Evolutionary conservation across 176 grass and related monocot genomes (phyloP), one percentile per base, ranked within the genome.

Genomic region (Saccharum officinarum): DNA sequence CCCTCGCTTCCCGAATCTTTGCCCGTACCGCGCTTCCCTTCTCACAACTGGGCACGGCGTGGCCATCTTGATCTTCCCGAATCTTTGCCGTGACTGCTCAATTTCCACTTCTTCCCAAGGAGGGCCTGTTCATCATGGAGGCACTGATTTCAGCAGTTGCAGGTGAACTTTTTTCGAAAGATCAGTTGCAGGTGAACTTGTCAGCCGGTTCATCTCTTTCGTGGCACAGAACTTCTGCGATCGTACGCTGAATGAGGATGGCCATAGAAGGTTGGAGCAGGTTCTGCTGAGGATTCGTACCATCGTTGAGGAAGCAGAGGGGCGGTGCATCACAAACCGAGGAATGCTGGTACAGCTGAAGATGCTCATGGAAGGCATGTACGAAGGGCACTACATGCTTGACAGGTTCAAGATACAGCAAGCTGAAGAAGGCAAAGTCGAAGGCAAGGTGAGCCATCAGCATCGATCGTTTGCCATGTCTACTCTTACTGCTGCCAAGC

Each of bases 141-240:
- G 55, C 39, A 22, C 41, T 62, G 22, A 82, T 86, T 50, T 82
- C 78, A 45, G 78, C 66, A 45, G 72, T 66, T 3, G 17, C 14
- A 3, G 15, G 73, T 26, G 78, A 90, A 42, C 79, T 90, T 3
- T n/a, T n/a, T n/a, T n/a, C n/a, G n/a, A n/a, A n/a, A n/a, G n/a
- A n/a, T n/a, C 66, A 45, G 72, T 66, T 3, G 17, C 14, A 3
- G 15, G 73, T 26, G 78, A 90, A 42, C 79, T 90, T 3, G 26
- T 73, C 23, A 82, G 88, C 72, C 73, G 67, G 0, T 79, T 90
- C 73, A 59, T 90, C 67, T 86, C 79, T 33, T 86, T 82, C n/a
- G 3, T 90, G 15, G 52, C 5, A n/a, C 22, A 63, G 22, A 77
- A 54, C 16, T 54, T 12, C 28, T 11, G 17, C 10, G 15, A 26